Conservation (phyloP, 345 rosid genomes). For the Syzygium aromaticum region DNA sequence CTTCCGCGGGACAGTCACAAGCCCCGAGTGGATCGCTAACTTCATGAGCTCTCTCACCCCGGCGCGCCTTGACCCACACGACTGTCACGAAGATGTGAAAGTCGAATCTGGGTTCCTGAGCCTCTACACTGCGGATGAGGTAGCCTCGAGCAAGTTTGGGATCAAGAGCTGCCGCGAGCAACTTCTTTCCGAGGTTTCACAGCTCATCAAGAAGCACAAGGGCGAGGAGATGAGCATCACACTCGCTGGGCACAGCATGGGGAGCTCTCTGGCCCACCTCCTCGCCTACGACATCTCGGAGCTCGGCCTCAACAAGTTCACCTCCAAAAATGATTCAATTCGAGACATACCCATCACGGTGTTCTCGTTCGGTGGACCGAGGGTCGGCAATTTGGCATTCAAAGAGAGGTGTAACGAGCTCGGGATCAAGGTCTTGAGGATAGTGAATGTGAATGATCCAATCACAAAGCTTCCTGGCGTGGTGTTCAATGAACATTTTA, state of each 20-base stretch:
- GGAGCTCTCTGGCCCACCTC: constrained; percentile 78
- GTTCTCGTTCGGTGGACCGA: constrained; percentile 82
- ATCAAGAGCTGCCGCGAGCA: constrained; percentile 78
- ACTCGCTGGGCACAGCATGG: constrained; percentile 93
- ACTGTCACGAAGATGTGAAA: constrained; percentile 52
- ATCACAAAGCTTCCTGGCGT: constrained; percentile 87
- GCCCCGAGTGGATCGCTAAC: constrained; percentile 75
- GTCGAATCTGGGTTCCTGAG: constrained; percentile 85
- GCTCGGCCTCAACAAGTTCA: constrained; percentile 23
- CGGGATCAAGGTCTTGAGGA: constrained; percentile 71
- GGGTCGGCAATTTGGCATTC: constrained; percentile 75
- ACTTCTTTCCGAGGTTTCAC: constrained; percentile 65
- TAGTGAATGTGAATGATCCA: constrained; percentile 73
- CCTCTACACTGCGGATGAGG: constrained; percentile 69
- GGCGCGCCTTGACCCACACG: constrained; percentile 60
- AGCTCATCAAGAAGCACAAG: constrained; percentile 43
- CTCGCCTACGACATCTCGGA: constrained; percentile 83
- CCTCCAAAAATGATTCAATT: constrained; percentile 3
- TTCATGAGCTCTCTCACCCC: constrained; percentile 77
- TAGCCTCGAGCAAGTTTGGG: constrained; percentile 44
- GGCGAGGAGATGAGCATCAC: constrained; percentile 71
- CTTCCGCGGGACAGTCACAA: constrained; percentile 81
- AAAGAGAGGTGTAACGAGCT: constrained; percentile 74
- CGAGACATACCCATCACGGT: constrained; percentile 43
- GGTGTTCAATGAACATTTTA: constrained; percentile 66